Evolutionary conservation across 257 asterid species (phyloP).

Genomic region (Cordia subcordata): DNA sequence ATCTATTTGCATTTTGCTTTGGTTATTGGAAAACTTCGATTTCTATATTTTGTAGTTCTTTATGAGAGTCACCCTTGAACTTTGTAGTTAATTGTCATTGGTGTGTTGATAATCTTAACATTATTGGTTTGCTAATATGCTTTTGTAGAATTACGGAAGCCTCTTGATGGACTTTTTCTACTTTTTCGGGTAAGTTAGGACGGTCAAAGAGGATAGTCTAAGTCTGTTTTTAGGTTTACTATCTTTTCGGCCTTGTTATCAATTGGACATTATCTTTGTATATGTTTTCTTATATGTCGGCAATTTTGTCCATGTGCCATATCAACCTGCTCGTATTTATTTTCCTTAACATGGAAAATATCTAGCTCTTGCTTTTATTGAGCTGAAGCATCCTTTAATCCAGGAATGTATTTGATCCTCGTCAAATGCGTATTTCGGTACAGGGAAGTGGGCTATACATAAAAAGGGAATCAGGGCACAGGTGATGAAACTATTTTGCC

Average conservation of each 20-base stretch:
- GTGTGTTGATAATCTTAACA: neutral
- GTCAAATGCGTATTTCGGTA: slow-evolving; percentile 91
- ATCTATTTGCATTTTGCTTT: neutral
- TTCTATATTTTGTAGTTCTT: too few relatives aligned
- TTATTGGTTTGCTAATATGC: slow-evolving; percentile 3
- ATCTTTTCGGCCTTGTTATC: neutral
- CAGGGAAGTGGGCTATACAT: slow-evolving; percentile 94
- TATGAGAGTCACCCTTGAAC: neutral
- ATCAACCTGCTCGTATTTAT: slow-evolving; percentile 4
- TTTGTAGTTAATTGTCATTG: neutral
- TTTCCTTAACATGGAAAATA: slow-evolving; percentile 6
- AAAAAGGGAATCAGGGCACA: slow-evolving; percentile 87
- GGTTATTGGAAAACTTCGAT: neutral
- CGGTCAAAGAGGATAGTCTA: neutral
- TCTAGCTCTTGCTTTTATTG: slow-evolving; percentile 13
- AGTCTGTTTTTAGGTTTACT: neutral
- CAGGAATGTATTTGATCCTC: slow-evolving; percentile 98
- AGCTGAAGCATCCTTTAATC: slow-evolving; percentile 22
- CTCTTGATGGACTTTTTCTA: slow-evolving; percentile 97
- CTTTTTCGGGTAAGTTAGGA: slow-evolving; percentile 87
- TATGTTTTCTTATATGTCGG: neutral
- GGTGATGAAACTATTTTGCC: slow-evolving; percentile 33
- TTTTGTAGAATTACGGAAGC: slow-evolving; percentile 76
- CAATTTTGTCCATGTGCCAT: slow-evolving; percentile 6
- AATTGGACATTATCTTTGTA: too few relatives aligned